These are phyloP conservation scores for Exophiala phaeomuriformis DNA, from an alignment of 2,329 filamentous ascomycete species.

Conservation along the genomic window DNA sequence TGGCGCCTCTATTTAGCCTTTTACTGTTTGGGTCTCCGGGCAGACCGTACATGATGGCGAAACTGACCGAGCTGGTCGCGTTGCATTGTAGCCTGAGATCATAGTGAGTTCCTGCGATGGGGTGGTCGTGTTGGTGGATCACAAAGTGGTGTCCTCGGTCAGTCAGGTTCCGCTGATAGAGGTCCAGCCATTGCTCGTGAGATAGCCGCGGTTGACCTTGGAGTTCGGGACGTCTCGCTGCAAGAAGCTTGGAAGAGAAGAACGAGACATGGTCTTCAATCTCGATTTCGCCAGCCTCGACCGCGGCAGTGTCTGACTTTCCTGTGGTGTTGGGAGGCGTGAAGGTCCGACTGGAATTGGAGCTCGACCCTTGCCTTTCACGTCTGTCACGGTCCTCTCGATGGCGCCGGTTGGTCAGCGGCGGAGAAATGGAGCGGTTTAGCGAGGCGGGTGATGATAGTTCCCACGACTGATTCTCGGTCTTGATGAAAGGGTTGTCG, in stretches of 20 bases:
- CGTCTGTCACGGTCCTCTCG: neutral
- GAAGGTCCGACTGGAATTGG: neutral
- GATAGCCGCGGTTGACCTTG: constrained; percentile 32
- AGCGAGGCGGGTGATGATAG: constrained; percentile 15
- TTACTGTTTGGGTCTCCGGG: constrained; percentile 52
- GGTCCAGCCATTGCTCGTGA: constrained; percentile 37
- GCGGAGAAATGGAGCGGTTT: constrained; percentile 18
- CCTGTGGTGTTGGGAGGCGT: neutral
- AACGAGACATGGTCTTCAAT: constrained; percentile 45
- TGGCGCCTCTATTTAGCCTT: constrained; percentile 52
- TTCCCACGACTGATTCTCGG: constrained; percentile 5
- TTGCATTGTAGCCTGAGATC: constrained; percentile 66
- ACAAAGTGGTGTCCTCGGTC: constrained; percentile 53
- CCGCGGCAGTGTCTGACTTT: constrained; percentile 34
- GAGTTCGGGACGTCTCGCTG: constrained; percentile 26
- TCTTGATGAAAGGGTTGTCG: constrained; percentile 11
- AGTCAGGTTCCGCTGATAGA: constrained; percentile 45
- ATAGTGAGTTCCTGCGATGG: constrained; percentile 60
- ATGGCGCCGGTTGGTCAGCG: constrained; percentile 7
- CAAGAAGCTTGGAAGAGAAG: constrained; percentile 39
- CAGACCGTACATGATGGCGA: constrained; percentile 56
- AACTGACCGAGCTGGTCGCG: constrained; percentile 57
- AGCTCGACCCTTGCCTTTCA: neutral
- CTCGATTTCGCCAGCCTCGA: constrained; percentile 46
- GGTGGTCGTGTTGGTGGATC: constrained; percentile 67